A percentile compares a stretch with the other conserved stretches of the same genome.
Evolutionary conservation across 148 eudicot genomes (phyloP).

Genomic region (Chenopodium formosanum): DNA sequence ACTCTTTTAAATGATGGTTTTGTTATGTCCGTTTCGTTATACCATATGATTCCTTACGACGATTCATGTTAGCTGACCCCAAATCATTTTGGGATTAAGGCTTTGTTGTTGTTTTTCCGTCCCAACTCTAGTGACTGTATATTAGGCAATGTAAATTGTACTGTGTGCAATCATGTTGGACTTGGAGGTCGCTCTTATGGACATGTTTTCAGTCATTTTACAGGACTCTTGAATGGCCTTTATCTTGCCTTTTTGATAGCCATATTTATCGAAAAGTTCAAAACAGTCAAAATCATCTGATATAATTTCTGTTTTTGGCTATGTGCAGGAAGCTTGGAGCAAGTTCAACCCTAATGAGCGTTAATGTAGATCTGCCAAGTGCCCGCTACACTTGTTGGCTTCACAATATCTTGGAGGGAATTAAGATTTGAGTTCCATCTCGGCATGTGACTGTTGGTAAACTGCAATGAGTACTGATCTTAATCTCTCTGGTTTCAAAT

Average conservation of each 20-base stretch:
- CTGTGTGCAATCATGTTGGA: not conserved
- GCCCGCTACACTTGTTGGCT: not conserved
- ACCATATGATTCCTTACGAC: too few relatives aligned
- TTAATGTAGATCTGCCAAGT: constrained; percentile 19
- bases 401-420: not conserved
- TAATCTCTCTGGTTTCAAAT: not conserved
- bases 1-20: too few relatives aligned
- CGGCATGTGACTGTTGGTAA: not conserved
- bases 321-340: constrained; percentile 87
- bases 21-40: too few relatives aligned
- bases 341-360: constrained; percentile 72
- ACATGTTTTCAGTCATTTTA: not conserved
- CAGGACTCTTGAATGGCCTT: not conserved
- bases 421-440: not conserved
- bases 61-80: too few relatives aligned
- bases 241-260: not conserved
- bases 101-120: too few relatives aligned
- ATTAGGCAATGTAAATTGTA: not conserved
- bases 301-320: not conserved
- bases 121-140: not conserved
- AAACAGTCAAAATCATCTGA: not conserved
- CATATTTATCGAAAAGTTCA: not conserved
- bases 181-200: not conserved
- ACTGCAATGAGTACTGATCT: not conserved
- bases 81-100: too few relatives aligned